Evolutionary conservation across 805 yeast species (phyloP).

Genomic region (Nakazawaea ambrosiae): DNA sequence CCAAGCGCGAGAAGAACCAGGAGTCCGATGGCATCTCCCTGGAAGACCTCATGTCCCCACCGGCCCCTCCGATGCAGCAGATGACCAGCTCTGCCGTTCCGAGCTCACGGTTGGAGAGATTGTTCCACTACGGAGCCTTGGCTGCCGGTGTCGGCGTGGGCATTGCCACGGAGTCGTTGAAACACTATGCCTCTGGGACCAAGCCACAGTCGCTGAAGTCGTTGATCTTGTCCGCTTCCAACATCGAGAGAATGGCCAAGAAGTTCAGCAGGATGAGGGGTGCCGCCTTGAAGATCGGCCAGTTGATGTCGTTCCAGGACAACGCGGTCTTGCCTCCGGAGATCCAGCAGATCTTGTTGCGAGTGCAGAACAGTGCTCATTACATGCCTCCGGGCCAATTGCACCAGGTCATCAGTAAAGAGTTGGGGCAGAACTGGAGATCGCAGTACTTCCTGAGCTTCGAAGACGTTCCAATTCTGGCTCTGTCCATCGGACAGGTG

Average conservation of each 20-base stretch:
- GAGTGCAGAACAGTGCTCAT: constrained; percentile 92
- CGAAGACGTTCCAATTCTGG: constrained; percentile 88
- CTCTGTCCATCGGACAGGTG: constrained; percentile 97
- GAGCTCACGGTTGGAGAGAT: constrained; percentile 74
- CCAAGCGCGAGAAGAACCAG: background rate
- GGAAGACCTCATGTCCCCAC: background rate
- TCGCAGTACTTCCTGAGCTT: constrained; percentile 57
- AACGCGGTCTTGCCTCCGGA: constrained; percentile 77
- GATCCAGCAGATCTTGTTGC: constrained; percentile 67
- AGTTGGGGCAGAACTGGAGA: constrained; percentile 80
- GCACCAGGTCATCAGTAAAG: constrained; percentile 61
- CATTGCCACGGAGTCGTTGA: constrained; percentile 70
- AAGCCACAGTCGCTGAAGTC: constrained; percentile 42
- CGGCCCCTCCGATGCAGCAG: background rate
- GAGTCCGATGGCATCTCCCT: too few species aligned
- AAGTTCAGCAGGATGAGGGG: constrained; percentile 94
- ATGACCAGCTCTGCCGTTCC: constrained; percentile 73
- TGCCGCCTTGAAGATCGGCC: constrained; percentile 98
- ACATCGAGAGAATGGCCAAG: constrained; percentile 81
- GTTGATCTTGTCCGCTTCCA: constrained; percentile 68
- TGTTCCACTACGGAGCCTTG: constrained; percentile 86
- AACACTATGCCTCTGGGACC: constrained; percentile 54
- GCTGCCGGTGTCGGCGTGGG: constrained; percentile 91
- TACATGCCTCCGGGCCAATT: constrained; percentile 94
- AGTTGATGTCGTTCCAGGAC: constrained; percentile 92